A percentile compares a stretch with the other conserved stretches of the same genome.
Conservation (phyloP, 2,329 filamentous ascomycete species). For the Penicillium glabrum region DNA sequence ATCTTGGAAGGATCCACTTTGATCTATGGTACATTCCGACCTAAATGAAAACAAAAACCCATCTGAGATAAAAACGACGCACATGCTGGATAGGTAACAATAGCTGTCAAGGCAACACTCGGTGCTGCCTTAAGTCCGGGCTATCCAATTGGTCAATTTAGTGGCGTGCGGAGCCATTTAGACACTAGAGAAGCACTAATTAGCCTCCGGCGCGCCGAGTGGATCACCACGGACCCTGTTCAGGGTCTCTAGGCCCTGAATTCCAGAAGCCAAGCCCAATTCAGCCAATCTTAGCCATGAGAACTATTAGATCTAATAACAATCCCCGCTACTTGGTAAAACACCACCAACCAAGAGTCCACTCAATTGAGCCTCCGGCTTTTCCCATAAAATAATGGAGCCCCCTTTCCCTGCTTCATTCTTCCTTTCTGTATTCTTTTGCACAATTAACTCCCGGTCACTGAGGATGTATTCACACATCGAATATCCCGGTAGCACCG, state of each 20-base stretch:
- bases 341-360: neutral
- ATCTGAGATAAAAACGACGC: too few species aligned
- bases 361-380: neutral
- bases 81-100: too few species aligned
- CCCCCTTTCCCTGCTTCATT: neutral
- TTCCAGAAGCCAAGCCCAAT: too few species aligned
- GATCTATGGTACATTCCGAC: too few species aligned
- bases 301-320: neutral
- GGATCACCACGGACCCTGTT: neutral
- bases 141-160: neutral
- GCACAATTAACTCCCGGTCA: neutral
- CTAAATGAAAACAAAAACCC: too few species aligned
- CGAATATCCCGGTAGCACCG: neutral
- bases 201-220: neutral
- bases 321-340: neutral
- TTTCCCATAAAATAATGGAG: neutral
- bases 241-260: neutral
- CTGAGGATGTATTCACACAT: neutral
- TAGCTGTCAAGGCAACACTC: neutral
- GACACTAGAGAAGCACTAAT: neutral
- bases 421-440: neutral
- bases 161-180: neutral
- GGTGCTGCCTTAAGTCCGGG: neutral
- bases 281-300: neutral
- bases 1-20: too few species aligned